A percentile compares a stretch with the other conserved stretches of the same genome.
Conservation (phyloP, 768 basidiomycete species). For the Tulasnella calospora region DNA sequence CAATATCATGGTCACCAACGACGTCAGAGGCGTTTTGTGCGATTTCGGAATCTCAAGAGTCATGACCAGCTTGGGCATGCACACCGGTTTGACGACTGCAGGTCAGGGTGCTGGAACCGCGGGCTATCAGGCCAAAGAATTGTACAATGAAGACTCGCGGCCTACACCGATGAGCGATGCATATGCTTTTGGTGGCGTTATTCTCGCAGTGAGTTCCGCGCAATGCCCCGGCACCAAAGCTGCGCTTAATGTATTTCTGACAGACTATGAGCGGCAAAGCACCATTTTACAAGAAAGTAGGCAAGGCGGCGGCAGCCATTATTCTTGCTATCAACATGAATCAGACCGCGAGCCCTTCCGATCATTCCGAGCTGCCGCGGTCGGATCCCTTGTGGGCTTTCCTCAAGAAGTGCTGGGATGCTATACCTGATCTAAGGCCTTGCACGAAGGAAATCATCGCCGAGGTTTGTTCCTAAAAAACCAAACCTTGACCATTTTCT, state of each 20-base stretch:
- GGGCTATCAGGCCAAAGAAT: not conserved
- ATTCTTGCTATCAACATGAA: not conserved
- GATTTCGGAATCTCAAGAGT: constrained; percentile 4
- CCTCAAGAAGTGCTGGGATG: constrained; percentile 1
- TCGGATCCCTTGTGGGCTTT: constrained; percentile 10
- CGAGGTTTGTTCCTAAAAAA: not conserved
- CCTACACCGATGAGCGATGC: not conserved
- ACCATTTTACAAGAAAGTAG: not conserved
- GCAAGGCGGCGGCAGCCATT: not conserved
- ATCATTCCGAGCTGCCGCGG: not conserved
- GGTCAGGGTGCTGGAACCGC: not conserved
- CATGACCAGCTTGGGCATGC: not conserved
- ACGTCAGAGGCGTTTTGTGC: not conserved
- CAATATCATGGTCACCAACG: not conserved
- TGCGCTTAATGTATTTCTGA: too few relatives aligned
- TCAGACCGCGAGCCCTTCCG: not conserved
- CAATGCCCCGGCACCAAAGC: not conserved
- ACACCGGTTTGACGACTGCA: not conserved
- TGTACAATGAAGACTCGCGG: not conserved
- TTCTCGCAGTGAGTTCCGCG: not conserved
- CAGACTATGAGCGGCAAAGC: constrained; percentile 2
- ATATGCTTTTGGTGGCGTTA: constrained; percentile 13
- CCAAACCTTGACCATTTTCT: not conserved
- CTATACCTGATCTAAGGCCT: not conserved
- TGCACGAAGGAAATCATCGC: not conserved